Conservation (phyloP, 495 filamentous ascomycete species). For the Cudoniella acicularis region DNA sequence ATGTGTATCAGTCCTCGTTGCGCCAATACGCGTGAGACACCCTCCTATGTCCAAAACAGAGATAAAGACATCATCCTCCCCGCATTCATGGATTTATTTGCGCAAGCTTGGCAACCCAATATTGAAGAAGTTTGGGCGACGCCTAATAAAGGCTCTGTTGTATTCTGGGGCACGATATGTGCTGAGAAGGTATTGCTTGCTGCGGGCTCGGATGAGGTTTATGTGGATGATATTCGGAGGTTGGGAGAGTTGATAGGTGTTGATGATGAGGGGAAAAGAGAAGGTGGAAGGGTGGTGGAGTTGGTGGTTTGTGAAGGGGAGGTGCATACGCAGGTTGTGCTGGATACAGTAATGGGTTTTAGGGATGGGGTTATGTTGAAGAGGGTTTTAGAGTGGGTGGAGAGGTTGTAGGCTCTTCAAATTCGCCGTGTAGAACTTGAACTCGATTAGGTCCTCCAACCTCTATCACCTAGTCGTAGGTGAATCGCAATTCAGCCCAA, state of each 20-base stretch:
- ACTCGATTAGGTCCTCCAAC: too few species aligned
- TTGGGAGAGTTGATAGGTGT: not conserved
- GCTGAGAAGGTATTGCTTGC: not conserved
- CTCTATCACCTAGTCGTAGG: too few species aligned
- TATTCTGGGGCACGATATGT: not conserved
- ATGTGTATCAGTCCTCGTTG: not conserved
- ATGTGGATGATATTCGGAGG: not conserved
- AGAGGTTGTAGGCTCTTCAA: too few species aligned
- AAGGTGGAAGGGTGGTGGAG: not conserved
- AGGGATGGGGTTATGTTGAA: not conserved
- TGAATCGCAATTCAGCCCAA: too few species aligned
- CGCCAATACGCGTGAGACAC: not conserved
- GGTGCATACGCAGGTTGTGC: not conserved
- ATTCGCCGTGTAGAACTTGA: too few species aligned
- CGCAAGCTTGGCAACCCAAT: not conserved
- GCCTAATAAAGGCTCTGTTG: not conserved
- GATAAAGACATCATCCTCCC: not conserved
- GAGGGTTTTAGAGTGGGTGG: too few species aligned
- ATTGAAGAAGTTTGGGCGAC: not conserved
- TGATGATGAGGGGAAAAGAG: not conserved
- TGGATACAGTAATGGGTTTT: not conserved
- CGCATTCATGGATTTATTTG: not conserved
- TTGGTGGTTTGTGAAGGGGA: not conserved
- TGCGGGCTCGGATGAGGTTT: not conserved
- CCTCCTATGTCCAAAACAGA: not conserved